Conservation (phyloP, 306 rosid genomes). For the Prunus kanzakura region DNA sequence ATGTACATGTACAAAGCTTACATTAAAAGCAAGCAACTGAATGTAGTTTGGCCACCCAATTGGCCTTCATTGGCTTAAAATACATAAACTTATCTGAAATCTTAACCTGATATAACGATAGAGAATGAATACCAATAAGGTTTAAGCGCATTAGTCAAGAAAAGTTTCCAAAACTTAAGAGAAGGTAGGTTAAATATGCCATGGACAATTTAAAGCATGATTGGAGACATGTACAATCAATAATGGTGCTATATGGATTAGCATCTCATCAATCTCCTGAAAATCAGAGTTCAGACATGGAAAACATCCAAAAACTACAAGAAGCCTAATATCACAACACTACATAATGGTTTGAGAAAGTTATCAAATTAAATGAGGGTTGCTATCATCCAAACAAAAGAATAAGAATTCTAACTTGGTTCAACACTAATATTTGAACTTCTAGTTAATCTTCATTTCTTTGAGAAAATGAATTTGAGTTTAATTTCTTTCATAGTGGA, state of each 20-base stretch:
- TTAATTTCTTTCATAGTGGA: background rate
- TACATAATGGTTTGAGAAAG: background rate
- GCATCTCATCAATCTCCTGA: background rate
- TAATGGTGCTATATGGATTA: background rate
- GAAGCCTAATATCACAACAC: background rate
- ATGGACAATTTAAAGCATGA: background rate
- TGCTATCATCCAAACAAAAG: background rate
- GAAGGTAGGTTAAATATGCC: background rate
- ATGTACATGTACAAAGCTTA: background rate
- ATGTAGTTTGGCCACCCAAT: constrained; percentile 5
- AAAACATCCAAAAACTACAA: background rate
- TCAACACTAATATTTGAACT: background rate
- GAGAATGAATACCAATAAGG: background rate
- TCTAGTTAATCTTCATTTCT: background rate
- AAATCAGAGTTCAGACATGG: background rate
- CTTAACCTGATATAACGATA: background rate
- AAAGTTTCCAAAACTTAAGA: background rate
- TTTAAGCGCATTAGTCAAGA: background rate
- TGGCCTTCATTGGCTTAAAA: background rate
- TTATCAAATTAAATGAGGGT: background rate
- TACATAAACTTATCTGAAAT: background rate
- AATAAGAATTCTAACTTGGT: background rate
- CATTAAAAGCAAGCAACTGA: background rate
- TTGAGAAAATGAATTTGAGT: background rate
- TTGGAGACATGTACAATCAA: background rate